Evolutionary conservation across 2,329 filamentous ascomycete genomes (phyloP).

Genomic region (Podosphaera leucotricha): DNA sequence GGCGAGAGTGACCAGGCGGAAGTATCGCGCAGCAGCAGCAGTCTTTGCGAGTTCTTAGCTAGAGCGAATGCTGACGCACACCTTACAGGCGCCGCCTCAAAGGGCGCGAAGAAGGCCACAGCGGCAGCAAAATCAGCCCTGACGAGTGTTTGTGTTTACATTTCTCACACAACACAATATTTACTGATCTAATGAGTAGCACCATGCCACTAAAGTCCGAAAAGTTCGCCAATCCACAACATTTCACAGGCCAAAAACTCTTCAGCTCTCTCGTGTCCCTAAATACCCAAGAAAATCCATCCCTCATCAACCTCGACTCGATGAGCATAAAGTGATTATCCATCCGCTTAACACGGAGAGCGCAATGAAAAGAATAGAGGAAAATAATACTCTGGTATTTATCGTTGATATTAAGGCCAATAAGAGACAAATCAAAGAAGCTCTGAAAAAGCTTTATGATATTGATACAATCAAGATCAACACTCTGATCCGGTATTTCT

Average conservation of each 20-base stretch:
- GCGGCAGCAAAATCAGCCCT: slow-evolving; percentile 90
- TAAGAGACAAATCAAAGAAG: slow-evolving; percentile 98
- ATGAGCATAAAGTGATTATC: slow-evolving; percentile 93
- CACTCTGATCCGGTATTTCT: slow-evolving; percentile 71
- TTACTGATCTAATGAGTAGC: slow-evolving; percentile 21
- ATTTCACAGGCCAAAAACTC: slow-evolving; percentile 96
- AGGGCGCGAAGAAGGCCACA: slow-evolving; percentile 64
- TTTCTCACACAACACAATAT: slow-evolving; percentile 15
- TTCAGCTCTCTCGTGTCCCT: slow-evolving; percentile 68
- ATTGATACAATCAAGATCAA: slow-evolving; percentile 98
- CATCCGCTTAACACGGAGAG: slow-evolving; percentile 99
- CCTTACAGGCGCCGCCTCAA: slow-evolving; percentile 30
- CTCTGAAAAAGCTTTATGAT: slow-evolving; percentile 98
- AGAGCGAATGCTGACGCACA: slow-evolving; percentile 51
- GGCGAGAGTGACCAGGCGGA: slow-evolving; percentile 10
- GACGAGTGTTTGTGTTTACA: slow-evolving; percentile 58
- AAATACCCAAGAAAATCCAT: slow-evolving; percentile 97
- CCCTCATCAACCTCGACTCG: slow-evolving; percentile 69
- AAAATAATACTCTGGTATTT: slow-evolving; percentile 99
- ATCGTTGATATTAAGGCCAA: slow-evolving; percentile 94
- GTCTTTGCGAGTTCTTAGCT: slow-evolving; percentile 46
- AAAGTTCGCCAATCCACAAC: slow-evolving; percentile 83
- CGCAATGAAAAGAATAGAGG: slow-evolving; percentile 99
- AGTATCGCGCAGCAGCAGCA: slow-evolving; percentile 34
- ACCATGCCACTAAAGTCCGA: slow-evolving; percentile 62